phyloP scores from a whole-genome alignment of 1,284 basidiomycete genomes.

The Ganoderma multipileum region DNA sequence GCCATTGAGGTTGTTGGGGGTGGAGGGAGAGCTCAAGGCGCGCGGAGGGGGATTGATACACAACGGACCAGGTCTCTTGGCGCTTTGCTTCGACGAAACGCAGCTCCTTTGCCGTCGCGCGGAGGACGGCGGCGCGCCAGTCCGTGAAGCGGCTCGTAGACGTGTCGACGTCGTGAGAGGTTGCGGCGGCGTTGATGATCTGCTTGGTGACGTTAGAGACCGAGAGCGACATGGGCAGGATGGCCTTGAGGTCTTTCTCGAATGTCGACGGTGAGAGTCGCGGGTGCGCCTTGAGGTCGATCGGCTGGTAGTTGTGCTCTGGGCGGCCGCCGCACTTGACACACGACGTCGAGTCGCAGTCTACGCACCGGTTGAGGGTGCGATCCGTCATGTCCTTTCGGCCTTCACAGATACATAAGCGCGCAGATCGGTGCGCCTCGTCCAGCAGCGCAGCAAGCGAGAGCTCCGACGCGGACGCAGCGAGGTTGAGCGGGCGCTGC shows the following conservation, averaged over 20 bases:
- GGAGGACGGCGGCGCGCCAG: slow-evolving; percentile 76
- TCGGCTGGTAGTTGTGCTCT: slow-evolving; percentile 74
- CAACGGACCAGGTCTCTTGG: slow-evolving; percentile 86
- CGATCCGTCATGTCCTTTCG: slow-evolving; percentile 78
- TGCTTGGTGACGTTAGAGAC: slow-evolving; percentile 60
- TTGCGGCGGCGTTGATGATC: slow-evolving; percentile 61
- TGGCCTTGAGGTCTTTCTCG: slow-evolving; percentile 76
- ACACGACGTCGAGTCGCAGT: slow-evolving; percentile 86
- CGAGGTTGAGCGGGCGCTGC: slow-evolving; percentile 72
- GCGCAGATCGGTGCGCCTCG: slow-evolving; percentile 73
- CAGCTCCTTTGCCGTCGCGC: slow-evolving; percentile 69
- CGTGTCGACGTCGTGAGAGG: slow-evolving; percentile 50
- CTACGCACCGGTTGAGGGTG: slow-evolving; percentile 74
- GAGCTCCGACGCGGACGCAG: slow-evolving; percentile 52
- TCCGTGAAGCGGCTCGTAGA: slow-evolving; percentile 62
- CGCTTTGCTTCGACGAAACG: slow-evolving; percentile 89
- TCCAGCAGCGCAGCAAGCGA: slow-evolving; percentile 66
- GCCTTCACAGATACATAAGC: slow-evolving; percentile 91
- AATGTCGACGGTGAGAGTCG: slow-evolving; percentile 78
- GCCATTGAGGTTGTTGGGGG: slow-evolving; percentile 85
- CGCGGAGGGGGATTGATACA: slow-evolving; percentile 79
- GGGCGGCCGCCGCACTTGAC: slow-evolving; percentile 89
- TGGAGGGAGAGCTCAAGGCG: slow-evolving; percentile 81
- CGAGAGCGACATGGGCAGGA: slow-evolving; percentile 87
- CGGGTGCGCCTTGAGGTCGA: slow-evolving; percentile 56